Conservation (phyloP, 2,329 filamentous ascomycete genomes). For the Exophiala aquamarina region DNA sequence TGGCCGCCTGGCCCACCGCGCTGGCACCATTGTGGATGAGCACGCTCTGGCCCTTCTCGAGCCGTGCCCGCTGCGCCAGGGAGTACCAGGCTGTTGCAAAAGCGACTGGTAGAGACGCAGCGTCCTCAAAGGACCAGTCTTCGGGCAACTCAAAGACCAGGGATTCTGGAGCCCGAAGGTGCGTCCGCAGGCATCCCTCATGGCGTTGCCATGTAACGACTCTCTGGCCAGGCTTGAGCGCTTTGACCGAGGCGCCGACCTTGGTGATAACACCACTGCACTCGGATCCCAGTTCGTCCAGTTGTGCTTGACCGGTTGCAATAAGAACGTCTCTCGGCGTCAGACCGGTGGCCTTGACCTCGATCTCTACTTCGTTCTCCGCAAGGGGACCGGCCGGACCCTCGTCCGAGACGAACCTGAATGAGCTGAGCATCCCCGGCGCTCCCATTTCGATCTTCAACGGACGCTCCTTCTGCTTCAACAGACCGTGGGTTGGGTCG, state of each 20-base stretch:
- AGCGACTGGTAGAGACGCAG: conserved; percentile 28
- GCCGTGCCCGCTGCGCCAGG: conserved; percentile 22
- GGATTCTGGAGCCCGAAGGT: conserved; percentile 1
- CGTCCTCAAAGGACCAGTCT: conserved; percentile 29
- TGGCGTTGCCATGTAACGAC: conserved; percentile 20
- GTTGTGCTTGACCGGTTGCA: conserved; percentile 6
- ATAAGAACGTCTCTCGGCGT: conserved; percentile 4
- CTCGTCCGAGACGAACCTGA: conserved; percentile 12
- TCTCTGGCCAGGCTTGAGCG: conserved; percentile 8
- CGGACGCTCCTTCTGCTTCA: conserved; percentile 16
- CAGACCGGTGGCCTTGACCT: conserved; percentile 25
- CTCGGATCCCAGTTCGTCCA: conserved; percentile 40
- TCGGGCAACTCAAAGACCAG: conserved; percentile 29
- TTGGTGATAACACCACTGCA: conserved; percentile 36
- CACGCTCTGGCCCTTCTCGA: conserved; percentile 19
- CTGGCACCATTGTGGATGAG: conserved; percentile 24
- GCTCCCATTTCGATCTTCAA: conserved; percentile 11
- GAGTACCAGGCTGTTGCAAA: conserved; percentile 29
- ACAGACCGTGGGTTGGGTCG: conserved; percentile 5
- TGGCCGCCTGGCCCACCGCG: conserved; percentile 27
- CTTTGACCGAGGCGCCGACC: conserved; percentile 26
- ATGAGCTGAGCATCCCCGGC: background rate
- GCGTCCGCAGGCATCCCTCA: conserved; percentile 14
- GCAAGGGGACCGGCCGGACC: conserved; percentile 1
- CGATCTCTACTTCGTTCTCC: conserved; percentile 28